A percentile compares a stretch with the other conserved stretches of the same genome.
These are phyloP conservation scores for Apium graveolens DNA, from an alignment of 129 eudicot species.

Conservation along the genomic window DNA sequence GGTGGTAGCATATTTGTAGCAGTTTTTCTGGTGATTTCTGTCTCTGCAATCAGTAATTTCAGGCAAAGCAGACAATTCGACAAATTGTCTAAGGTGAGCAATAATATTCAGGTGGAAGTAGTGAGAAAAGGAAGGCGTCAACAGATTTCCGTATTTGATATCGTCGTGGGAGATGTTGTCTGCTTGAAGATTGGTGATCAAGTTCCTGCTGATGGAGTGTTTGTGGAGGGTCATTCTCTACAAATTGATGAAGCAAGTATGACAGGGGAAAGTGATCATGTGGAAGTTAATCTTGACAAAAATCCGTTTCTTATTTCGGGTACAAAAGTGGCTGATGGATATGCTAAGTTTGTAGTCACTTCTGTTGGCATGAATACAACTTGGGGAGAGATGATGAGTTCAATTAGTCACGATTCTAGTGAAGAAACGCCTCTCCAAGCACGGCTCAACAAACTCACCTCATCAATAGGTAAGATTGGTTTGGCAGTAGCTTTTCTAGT, in stretches of 20 bases:
- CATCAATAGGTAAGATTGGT: slow-evolving; percentile 36
- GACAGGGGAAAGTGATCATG: slow-evolving; percentile 38
- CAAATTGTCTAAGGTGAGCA: slow-evolving; percentile 35
- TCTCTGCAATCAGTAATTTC: slow-evolving; percentile 37
- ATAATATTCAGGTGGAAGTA: slow-evolving; percentile 32
- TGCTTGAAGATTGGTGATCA: slow-evolving; percentile 48
- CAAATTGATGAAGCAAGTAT: slow-evolving; percentile 40
- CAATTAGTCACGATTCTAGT: slow-evolving; percentile 17
- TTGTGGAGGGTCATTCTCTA: slow-evolving; percentile 38
- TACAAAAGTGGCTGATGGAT: slow-evolving; percentile 46
- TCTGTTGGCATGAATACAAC: slow-evolving; percentile 47
- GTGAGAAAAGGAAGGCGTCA: slow-evolving; percentile 38
- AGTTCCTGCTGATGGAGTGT: slow-evolving; percentile 53
- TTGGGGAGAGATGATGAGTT: slow-evolving; percentile 51
- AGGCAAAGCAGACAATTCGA: slow-evolving; percentile 43
- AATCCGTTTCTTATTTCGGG: slow-evolving; percentile 46
- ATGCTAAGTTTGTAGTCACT: slow-evolving; percentile 36
- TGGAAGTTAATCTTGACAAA: slow-evolving; percentile 14
- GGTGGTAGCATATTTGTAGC: slow-evolving; percentile 54
- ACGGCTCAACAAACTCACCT: slow-evolving; percentile 29
- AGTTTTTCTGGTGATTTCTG: slow-evolving; percentile 36
- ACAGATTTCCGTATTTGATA: slow-evolving; percentile 31
- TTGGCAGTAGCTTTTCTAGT: slow-evolving; percentile 30
- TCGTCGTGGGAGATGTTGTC: slow-evolving; percentile 41
- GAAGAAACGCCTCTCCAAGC: slow-evolving; percentile 38